Evolutionary conservation across 2,329 filamentous ascomycete species (phyloP).

Genomic region (Penicillium oxalicum): DNA sequence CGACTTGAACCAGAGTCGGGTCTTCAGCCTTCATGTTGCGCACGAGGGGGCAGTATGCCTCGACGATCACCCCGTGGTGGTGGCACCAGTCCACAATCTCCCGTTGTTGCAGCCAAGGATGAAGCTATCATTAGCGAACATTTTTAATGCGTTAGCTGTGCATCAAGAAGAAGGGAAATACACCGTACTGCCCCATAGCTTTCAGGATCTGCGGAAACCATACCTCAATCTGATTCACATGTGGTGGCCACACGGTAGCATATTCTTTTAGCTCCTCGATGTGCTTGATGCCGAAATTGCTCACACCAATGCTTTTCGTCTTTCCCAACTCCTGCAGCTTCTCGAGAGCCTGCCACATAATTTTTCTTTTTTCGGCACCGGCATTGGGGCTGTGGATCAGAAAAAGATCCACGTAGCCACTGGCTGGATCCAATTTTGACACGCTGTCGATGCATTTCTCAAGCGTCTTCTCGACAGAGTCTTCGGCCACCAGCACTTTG

Average conservation of each 20-base stretch:
- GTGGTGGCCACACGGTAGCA: conserved; percentile 63
- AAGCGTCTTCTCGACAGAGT: conserved; percentile 55
- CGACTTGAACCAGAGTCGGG: conserved; percentile 56
- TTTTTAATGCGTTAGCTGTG: background rate
- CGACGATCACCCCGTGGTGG: conserved; percentile 46
- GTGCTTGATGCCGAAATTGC: conserved; percentile 63
- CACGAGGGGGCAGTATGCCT: conserved; percentile 52
- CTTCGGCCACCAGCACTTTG: conserved; percentile 56
- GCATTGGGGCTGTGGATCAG: conserved; percentile 61
- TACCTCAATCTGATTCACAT: conserved; percentile 69
- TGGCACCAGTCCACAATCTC: conserved; percentile 54
- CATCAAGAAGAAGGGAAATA: background rate
- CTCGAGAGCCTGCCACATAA: conserved; percentile 63
- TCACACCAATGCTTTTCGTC: conserved; percentile 63
- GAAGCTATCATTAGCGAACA: conserved; percentile 47
- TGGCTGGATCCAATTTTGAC: conserved; percentile 51
- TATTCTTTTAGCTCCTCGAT: conserved; percentile 63
- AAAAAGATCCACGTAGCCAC: conserved; percentile 65
- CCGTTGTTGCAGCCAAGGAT: conserved; percentile 65
- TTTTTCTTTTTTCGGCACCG: conserved; percentile 51
- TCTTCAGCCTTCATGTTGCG: conserved; percentile 68
- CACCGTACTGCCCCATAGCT: background rate
- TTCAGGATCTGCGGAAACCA: conserved; percentile 16
- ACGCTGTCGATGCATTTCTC: conserved; percentile 56
- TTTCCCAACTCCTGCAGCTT: conserved; percentile 54